phyloP scores from a whole-genome alignment of 306 rosid genomes.

The Dalbergia cultrata region DNA sequence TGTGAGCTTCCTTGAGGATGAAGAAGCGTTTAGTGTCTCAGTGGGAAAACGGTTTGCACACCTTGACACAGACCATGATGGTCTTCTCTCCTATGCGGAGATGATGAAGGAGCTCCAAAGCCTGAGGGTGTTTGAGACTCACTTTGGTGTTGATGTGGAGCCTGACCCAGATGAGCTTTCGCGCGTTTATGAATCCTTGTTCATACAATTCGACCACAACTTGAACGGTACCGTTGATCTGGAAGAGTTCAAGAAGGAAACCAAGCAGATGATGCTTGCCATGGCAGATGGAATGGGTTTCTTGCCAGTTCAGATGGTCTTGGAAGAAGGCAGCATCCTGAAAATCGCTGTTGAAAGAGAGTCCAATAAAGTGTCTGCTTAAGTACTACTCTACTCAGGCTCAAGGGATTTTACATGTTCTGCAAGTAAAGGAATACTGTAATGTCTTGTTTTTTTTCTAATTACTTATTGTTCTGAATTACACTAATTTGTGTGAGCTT shows the following conservation, averaged over 20 bases:
- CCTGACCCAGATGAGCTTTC: constrained; percentile 68
- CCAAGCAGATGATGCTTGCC: constrained; percentile 77
- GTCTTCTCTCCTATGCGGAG: constrained; percentile 71
- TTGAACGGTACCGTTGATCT: constrained; percentile 68
- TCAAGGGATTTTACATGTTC: constrained; percentile 13
- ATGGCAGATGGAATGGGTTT: constrained; percentile 83
- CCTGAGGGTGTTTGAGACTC: constrained; percentile 70
- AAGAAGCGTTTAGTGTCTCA: constrained; percentile 61
- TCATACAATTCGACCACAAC: constrained; percentile 70
- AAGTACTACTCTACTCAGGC: constrained; percentile 2
- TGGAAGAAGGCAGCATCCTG: constrained; percentile 70
- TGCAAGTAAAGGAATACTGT: neutral
- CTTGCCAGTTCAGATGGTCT: constrained; percentile 75
- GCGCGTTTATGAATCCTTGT: constrained; percentile 64
- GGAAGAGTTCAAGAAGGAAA: constrained; percentile 74
- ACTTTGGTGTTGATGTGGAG: constrained; percentile 73
- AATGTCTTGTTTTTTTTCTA: neutral
- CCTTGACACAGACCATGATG: constrained; percentile 71
- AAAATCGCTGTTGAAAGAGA: constrained; percentile 81
- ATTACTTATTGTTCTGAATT: neutral
- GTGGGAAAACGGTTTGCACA: constrained; percentile 53
- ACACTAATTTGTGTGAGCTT: neutral
- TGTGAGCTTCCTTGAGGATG: constrained; percentile 70
- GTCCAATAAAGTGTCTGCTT: constrained; percentile 39
- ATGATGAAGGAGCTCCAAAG: constrained; percentile 77